phyloP scores from a whole-genome alignment of 2,329 filamentous ascomycete genomes.

The Fusarium sp. region DNA sequence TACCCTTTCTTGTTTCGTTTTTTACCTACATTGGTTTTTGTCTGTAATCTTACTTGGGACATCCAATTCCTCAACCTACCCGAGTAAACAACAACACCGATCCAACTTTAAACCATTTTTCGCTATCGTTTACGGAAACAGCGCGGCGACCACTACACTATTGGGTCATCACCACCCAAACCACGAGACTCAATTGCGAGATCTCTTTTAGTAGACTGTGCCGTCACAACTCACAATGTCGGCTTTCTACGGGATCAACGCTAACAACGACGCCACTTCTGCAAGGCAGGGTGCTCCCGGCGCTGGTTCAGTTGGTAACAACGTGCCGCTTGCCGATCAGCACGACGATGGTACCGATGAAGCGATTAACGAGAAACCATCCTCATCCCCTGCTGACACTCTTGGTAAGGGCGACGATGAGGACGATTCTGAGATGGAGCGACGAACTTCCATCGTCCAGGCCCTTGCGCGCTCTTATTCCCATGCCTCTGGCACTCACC shows the following conservation, averaged over 20 bases:
- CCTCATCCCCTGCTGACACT: constrained; percentile 47
- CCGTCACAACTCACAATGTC: constrained; percentile 41
- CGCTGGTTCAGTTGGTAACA: constrained; percentile 43
- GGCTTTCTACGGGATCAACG: constrained; percentile 47
- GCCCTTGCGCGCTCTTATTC: constrained; percentile 69
- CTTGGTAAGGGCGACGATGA: constrained; percentile 50
- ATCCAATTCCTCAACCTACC: constrained; percentile 1
- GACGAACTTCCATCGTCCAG: constrained; percentile 66
- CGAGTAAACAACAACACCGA: constrained; percentile 2
- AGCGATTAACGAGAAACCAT: constrained; percentile 44
- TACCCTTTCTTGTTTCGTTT: constrained; percentile 23
- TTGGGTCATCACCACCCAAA: constrained; percentile 15
- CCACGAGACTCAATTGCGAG: constrained; percentile 36
- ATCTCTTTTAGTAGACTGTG: constrained; percentile 22
- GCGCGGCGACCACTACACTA: neutral
- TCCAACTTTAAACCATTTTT: neutral
- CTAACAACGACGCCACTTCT: constrained; percentile 63
- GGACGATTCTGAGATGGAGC: constrained; percentile 59
- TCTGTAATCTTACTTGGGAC: constrained; percentile 2
- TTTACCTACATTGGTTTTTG: constrained; percentile 6
- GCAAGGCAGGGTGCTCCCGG: constrained; percentile 58
- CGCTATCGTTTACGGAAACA: constrained; percentile 12
- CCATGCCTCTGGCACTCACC: constrained; percentile 55
- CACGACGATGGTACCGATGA: constrained; percentile 51
- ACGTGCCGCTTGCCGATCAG: constrained; percentile 39